Conservation (phyloP, 83 land plant genomes). For the Diphasiastrum complanatum region DNA sequence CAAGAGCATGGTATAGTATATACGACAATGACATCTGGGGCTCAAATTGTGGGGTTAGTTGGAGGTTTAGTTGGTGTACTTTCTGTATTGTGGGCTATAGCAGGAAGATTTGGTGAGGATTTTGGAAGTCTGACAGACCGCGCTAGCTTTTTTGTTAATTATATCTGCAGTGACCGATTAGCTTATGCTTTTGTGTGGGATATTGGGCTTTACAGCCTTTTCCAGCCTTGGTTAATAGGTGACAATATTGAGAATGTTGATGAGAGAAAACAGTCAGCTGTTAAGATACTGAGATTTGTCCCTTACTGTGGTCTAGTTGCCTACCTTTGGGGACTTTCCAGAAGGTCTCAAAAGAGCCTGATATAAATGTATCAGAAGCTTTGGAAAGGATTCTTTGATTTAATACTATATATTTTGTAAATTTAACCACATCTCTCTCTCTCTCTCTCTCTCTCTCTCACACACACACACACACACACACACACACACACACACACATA, state of each 20-base stretch:
- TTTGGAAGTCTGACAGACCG: slow-evolving; percentile 73
- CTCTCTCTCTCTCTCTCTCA: background rate
- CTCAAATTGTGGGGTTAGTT: slow-evolving; percentile 45
- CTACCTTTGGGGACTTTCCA: slow-evolving; percentile 50
- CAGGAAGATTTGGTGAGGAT: slow-evolving; percentile 55
- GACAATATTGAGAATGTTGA: slow-evolving; percentile 65
- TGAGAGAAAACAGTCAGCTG: slow-evolving; percentile 25
- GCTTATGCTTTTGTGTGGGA: slow-evolving; percentile 99
- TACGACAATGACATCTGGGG: slow-evolving; percentile 44
- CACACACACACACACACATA: slow-evolving; percentile 2
- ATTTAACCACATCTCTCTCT: background rate
- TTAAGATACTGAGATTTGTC: slow-evolving; percentile 53
- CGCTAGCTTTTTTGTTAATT: slow-evolving; percentile 49
- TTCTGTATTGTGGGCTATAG: slow-evolving; percentile 57
- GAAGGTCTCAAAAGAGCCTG: slow-evolving; percentile 27
- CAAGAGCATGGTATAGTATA: slow-evolving; percentile 32
- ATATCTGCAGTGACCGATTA: slow-evolving; percentile 66
- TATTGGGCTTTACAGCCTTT: slow-evolving; percentile 58
- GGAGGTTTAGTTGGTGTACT: slow-evolving; percentile 58
- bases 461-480: slow-evolving; percentile 1
- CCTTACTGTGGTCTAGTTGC: slow-evolving; percentile 82
- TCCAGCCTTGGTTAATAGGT: slow-evolving; percentile 94
- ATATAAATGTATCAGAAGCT: background rate
- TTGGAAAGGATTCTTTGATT: background rate
- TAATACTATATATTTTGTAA: background rate